Evolutionary conservation across 1,284 basidiomycete genomes (phyloP).

Genomic region (Puccinia novopanici): DNA sequence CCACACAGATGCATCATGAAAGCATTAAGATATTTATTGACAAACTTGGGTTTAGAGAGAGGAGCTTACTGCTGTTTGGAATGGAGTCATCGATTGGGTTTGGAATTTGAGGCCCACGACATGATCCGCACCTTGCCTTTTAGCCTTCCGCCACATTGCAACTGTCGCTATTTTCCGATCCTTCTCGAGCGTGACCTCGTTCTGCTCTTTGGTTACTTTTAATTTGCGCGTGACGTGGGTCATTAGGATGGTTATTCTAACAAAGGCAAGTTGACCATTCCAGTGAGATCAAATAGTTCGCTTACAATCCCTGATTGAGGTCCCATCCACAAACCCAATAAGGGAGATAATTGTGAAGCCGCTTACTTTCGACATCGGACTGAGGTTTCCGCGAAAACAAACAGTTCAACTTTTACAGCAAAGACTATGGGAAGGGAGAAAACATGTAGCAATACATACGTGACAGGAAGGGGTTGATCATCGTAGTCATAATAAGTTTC

Average conservation of each 20-base stretch:
- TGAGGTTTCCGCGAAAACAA: neutral
- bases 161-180: neutral
- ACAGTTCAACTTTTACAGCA: neutral
- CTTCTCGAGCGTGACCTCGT: neutral
- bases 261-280: neutral
- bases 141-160: conserved; percentile 3
- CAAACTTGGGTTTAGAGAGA: neutral
- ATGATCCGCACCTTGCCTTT: conserved; percentile 13
- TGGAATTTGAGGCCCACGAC: conserved; percentile 31
- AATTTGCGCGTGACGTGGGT: neutral
- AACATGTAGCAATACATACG: neutral
- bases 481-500: neutral
- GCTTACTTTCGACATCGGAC: neutral
- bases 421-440: neutral
- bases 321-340: neutral
- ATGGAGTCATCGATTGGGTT: neutral
- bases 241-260: neutral
- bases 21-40: neutral
- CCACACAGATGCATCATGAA: neutral
- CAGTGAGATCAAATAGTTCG: neutral
- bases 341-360: neutral
- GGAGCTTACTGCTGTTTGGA: conserved; percentile 1
- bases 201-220: conserved; percentile 19
- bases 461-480: neutral
- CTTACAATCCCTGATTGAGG: conserved; percentile 9